Base-by-base conservation (phyloP, 306 rosid species). In the Acmispon strigosus region DNA sequence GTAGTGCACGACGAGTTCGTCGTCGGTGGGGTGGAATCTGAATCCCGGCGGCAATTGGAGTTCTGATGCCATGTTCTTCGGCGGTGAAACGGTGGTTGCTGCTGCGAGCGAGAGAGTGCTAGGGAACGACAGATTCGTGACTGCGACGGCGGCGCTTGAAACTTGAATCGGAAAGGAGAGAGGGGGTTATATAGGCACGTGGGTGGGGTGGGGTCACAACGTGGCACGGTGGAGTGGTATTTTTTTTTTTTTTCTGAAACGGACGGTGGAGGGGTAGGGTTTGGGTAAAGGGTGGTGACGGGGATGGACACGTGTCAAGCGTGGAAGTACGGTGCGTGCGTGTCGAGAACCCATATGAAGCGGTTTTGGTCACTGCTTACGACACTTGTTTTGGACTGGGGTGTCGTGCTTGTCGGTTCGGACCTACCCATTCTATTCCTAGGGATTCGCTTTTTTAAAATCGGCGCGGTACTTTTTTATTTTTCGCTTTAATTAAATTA, bases 11-110 rank as follows among this genome's bases (percentile, higher is more conserved):
- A 90, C 88, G 8, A 90, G 92, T 72, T 90, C 96, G 7, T 90
- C 96, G 9, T 90, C 95, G 16, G 96, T 90, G 0, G 95, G 95
- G 41, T 90, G 96, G 68, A 90, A 90, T 69, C 95, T 47, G 81
- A 90, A 88, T 5, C 96, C 95, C 0, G 92, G 90, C 5, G 95
- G 92, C 3, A 88, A 54, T 43, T 81, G 81, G 36, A 90, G 76
- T 12, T 83, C 74, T 11, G 81, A 7, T 13, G 87, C 47, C 88
- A 81, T 83, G 37, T 32, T 32, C 37, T 32, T 1, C 37, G 7
- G 37, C 37, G 5, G 37, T n/a, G n/a, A n/a, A n/a, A n/a, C n/a
- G n/a, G n/a, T n/a, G n/a, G n/a, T n/a, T n/a, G n/a, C n/a, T n/a
- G n/a, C n/a, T n/a, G n/a, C n/a, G n/a, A n/a, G n/a, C n/a, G n/a